A percentile compares a stretch with the other conserved stretches of the same genome.
These are phyloP conservation scores for Annona squamosa DNA, from an alignment of 164 flowering plant genomes.

Conservation along the genomic window DNA sequence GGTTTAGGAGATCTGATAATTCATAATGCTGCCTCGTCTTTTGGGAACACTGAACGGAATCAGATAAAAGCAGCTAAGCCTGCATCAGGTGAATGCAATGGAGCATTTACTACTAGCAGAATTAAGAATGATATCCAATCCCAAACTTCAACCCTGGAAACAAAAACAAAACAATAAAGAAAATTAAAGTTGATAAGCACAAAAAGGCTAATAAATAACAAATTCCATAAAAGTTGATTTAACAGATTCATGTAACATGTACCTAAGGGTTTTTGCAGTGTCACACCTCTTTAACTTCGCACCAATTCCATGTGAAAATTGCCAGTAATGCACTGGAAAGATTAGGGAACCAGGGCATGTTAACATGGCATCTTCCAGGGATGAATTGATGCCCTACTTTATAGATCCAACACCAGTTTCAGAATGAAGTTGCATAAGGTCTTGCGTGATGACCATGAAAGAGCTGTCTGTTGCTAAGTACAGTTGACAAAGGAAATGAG, in stretches of 20 bases:
- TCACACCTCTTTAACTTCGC: constrained; percentile 9
- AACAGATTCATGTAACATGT: constrained; percentile 24
- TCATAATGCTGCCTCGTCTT: constrained; percentile 4
- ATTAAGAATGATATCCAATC: constrained; percentile 12
- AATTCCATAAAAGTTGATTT: background rate
- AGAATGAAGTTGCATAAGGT: constrained; percentile 49
- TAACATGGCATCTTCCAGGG: background rate
- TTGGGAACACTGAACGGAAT: constrained; percentile 15
- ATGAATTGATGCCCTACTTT: constrained; percentile 16
- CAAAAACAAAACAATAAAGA: background rate
- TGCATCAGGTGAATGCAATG: constrained; percentile 13
- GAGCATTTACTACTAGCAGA: constrained; percentile 19
- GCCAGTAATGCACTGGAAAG: constrained; percentile 43
- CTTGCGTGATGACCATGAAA: constrained; percentile 38
- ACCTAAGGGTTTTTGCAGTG: constrained; percentile 22
- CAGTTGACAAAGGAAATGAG: constrained; percentile 89
- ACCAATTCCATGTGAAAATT: constrained; percentile 20
- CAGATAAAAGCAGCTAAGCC: constrained; percentile 19
- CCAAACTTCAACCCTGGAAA: constrained; percentile 42
- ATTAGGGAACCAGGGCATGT: background rate
- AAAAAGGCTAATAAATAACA: background rate
- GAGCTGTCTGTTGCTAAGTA: constrained; percentile 56
- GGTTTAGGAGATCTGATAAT: background rate
- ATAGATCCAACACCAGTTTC: constrained; percentile 53
- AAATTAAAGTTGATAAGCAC: background rate